Conservation (phyloP, 257 asterid species). For the Nicotiana knightiana region DNA sequence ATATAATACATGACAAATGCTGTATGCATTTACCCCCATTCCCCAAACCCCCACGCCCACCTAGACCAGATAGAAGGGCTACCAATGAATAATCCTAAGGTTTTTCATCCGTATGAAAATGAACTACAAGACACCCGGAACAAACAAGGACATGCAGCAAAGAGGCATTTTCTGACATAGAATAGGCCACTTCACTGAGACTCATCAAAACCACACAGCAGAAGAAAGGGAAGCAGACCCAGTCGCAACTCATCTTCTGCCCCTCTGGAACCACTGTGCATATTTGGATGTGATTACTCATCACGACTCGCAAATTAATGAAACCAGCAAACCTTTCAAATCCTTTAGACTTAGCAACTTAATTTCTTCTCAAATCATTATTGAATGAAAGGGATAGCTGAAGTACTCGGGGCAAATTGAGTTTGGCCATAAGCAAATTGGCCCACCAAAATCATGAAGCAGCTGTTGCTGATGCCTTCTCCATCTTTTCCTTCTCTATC, state of each 20-base stretch:
- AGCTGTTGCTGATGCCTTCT: slow-evolving; percentile 48
- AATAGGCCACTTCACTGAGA: slow-evolving; percentile 1
- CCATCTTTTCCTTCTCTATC: slow-evolving; percentile 71
- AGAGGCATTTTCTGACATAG: slow-evolving; percentile 17
- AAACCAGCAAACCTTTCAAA: slow-evolving; percentile 26
- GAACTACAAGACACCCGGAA: not conserved
- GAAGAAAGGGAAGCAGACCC: slow-evolving; percentile 25
- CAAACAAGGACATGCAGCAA: slow-evolving; percentile 2
- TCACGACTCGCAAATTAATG: slow-evolving; percentile 19
- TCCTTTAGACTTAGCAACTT: slow-evolving; percentile 17
- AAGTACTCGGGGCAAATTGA: slow-evolving; percentile 23
- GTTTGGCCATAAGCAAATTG: slow-evolving; percentile 9
- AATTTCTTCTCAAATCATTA: slow-evolving; percentile 29
- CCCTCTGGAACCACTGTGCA: not conserved
- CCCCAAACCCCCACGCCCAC: not conserved
- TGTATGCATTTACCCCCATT: not conserved
- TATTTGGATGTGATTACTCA: slow-evolving; percentile 23
- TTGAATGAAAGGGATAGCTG: slow-evolving; percentile 27
- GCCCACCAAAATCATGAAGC: slow-evolving; percentile 38
- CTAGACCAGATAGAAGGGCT: slow-evolving; percentile 6
- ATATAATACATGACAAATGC: slow-evolving; percentile 8
- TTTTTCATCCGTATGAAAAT: slow-evolving; percentile 13
- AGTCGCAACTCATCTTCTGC: slow-evolving; percentile 18
- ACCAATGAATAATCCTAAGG: slow-evolving; percentile 3
- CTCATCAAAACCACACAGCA: not conserved